These are phyloP conservation scores for Cicer pinnatifidum DNA, from an alignment of 306 rosid species.

Conservation along the genomic window DNA sequence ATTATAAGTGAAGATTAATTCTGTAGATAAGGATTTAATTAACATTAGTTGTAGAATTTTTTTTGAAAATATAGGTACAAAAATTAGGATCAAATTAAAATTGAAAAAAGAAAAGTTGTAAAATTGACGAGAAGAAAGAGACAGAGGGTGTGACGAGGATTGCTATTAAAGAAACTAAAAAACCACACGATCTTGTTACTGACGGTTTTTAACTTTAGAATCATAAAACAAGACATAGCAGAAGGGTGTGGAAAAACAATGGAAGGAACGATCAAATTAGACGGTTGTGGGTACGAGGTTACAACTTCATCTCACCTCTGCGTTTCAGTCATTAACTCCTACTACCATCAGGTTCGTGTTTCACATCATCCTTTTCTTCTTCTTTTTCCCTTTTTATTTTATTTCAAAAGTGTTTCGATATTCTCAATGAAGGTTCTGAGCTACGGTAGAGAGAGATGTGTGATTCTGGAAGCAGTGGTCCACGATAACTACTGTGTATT, in stretches of 20 bases:
- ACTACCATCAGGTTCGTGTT: conserved; percentile 65
- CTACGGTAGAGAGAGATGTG: conserved; percentile 75
- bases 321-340: conserved; percentile 72
- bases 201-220: neutral
- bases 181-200: neutral
- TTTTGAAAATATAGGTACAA: too few species aligned
- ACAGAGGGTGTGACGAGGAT: neutral
- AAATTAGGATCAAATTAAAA: too few species aligned
- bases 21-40: too few species aligned
- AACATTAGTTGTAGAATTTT: too few species aligned
- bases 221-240: neutral
- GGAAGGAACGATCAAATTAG: conserved; percentile 58
- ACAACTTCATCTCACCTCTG: conserved; percentile 73
- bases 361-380: neutral
- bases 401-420: conserved; percentile 1
- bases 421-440: conserved; percentile 61
- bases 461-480: conserved; percentile 70
- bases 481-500: conserved; percentile 76
- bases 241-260: conserved; percentile 43
- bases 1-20: too few species aligned
- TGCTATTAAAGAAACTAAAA: neutral
- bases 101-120: neutral
- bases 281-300: conserved; percentile 74
- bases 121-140: conserved; percentile 1
- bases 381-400: neutral